A percentile compares a stretch with the other conserved stretches of the same genome.
Evolutionary conservation across 2,329 filamentous ascomycete species (phyloP).

Genomic region (Neofusicoccum laricinum): DNA sequence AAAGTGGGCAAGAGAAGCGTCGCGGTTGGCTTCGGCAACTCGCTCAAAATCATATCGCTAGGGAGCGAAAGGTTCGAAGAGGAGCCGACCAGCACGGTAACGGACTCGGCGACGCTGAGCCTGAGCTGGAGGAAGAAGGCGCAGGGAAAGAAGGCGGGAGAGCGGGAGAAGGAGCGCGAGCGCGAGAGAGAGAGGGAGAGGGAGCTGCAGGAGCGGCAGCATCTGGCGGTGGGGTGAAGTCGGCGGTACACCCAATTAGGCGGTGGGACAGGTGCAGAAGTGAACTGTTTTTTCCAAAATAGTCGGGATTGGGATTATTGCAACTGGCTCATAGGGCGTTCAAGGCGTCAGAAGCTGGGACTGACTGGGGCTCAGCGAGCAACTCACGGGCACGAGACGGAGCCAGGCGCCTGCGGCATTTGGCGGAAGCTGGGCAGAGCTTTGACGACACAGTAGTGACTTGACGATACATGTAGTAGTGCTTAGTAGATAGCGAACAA

Average conservation of each 20-base stretch:
- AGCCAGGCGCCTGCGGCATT: background rate
- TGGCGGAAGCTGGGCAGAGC: background rate
- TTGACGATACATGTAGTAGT: background rate
- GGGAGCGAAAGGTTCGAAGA: slow-evolving; percentile 63
- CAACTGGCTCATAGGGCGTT: background rate
- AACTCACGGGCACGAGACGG: background rate
- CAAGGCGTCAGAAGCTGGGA: slow-evolving; percentile 1
- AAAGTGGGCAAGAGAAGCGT: slow-evolving; percentile 63
- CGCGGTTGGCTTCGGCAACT: slow-evolving; percentile 69
- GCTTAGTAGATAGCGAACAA: slow-evolving; percentile 9
- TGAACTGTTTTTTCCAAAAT: background rate
- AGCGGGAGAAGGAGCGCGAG: slow-evolving; percentile 1
- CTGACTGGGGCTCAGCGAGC: background rate
- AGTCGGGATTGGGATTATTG: background rate
- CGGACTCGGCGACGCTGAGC: slow-evolving; percentile 9
- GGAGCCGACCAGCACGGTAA: slow-evolving; percentile 8
- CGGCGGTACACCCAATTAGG: background rate
- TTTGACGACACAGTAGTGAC: background rate
- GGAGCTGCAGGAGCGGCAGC: background rate
- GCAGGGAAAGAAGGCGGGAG: slow-evolving; percentile 4
- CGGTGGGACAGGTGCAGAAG: background rate
- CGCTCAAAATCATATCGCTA: slow-evolving; percentile 67
- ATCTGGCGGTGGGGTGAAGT: slow-evolving; percentile 8
- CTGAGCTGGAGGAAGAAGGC: slow-evolving; percentile 15
- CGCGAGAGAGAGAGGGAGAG: background rate